Evolutionary conservation across 2,329 filamentous ascomycete species (phyloP), one percentile per base, ranked within the genome.

Genomic region (Sphaerulina populicola): DNA sequence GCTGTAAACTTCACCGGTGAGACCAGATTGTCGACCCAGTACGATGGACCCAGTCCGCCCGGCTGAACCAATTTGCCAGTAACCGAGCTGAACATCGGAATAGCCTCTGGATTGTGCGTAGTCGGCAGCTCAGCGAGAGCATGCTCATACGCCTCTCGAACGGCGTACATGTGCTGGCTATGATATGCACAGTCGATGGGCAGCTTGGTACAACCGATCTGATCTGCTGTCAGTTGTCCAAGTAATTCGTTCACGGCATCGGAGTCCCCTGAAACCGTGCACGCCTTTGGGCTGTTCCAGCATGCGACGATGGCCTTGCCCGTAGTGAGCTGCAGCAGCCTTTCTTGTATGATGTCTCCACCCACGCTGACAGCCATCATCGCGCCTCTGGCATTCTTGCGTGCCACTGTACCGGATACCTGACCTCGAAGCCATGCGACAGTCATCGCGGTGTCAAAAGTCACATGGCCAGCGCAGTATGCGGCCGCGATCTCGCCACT

Each of bases 261-360:
- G 2, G 42, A 51, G 52, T 75, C 70, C 0, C 75, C 75, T 4
- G 73, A 74, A 0, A 76, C 39, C 0, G 75, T 77, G 1, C 75
- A 62, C 31, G 68, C 72, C 15, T 41, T 31, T 0, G 71, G 66
- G 29, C 66, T 68, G 54, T 77, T 77, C 45, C 63, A 44, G 3
- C 67, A 68, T 1, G 69, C 70, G 35, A 72, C 57, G 7, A 55
- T 56, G 14, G 46, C 53, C 15, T 53, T 48, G 23, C 51, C 50
- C 11, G 8, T 30, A 8, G 42, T 23, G 43, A 55, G 54, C 4
- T 62, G 40, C 5, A 55, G 57, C 46, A 56, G 54, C 5, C 64
- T 41, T 2, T n/a, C 41, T 29, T 6, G 60, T 21, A 51, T 65
- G 3, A 64, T 58, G 9, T 62, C 63, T 4, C 46, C 27, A 0